These are phyloP conservation scores for Aspergillus campestris DNA, from an alignment of 495 filamentous ascomycete genomes.

Conservation along the genomic window DNA sequence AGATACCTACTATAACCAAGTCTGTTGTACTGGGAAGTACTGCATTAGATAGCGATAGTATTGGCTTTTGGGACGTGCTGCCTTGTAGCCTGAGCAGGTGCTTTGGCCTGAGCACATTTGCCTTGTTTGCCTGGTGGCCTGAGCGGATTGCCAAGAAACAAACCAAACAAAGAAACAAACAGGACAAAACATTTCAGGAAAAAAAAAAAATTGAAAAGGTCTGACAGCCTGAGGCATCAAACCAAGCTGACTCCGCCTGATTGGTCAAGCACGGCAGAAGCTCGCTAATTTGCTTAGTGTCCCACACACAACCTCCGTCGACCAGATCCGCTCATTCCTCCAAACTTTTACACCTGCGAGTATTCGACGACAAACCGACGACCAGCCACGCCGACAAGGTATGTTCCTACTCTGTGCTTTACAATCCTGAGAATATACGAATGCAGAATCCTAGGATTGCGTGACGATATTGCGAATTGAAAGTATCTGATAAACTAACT, in stretches of 20 bases:
- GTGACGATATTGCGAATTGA: neutral
- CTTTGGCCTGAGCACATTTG: too few relatives aligned
- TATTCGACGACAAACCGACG: slow-evolving; percentile 40
- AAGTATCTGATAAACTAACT: slow-evolving; percentile 15
- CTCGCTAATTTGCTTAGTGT: slow-evolving; percentile 42
- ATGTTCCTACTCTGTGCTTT: too few relatives aligned
- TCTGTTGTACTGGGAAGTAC: too few relatives aligned
- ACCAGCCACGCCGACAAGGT: slow-evolving; percentile 45
- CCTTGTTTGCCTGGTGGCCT: neutral
- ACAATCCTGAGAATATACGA: too few relatives aligned
- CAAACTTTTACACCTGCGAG: slow-evolving; percentile 36
- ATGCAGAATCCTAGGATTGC: too few relatives aligned
- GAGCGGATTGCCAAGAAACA: neutral
- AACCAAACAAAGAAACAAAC: too few relatives aligned
- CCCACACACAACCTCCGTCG: slow-evolving; percentile 38
- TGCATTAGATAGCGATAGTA: too few relatives aligned
- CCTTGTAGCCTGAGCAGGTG: too few relatives aligned
- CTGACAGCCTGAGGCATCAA: slow-evolving; percentile 9
- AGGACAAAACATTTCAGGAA: neutral
- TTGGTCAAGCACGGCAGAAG: slow-evolving; percentile 5
- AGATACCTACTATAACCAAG: too few relatives aligned
- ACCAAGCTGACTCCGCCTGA: neutral
- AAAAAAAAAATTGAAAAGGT: neutral
- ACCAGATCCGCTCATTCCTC: slow-evolving; percentile 23
- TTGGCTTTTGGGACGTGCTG: too few relatives aligned